A percentile compares a stretch with the other conserved stretches of the same genome.
Conservation (phyloP, 148 eudicot species). For the Cornus suecica region DNA sequence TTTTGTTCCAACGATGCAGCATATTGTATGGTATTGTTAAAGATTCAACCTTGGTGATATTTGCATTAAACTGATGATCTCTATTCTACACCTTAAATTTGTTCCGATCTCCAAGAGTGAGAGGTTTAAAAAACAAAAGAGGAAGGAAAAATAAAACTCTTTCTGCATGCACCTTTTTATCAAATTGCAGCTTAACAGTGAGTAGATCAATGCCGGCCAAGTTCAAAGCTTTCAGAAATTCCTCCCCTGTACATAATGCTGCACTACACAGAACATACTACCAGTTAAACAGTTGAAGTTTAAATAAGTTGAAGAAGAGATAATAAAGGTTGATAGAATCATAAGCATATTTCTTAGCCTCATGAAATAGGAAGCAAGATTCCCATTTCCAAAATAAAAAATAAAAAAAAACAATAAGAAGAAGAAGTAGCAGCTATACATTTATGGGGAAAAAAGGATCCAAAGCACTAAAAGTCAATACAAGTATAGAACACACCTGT, state of each 20-base stretch:
- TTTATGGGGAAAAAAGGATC: neutral
- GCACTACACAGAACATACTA: constrained; percentile 45
- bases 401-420: neutral
- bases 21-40: neutral
- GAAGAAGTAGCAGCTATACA: neutral
- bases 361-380: neutral
- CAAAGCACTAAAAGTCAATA: neutral
- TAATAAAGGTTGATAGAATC: neutral
- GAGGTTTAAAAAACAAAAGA: neutral
- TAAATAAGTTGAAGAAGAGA: neutral
- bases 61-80: neutral
- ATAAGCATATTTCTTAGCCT: neutral
- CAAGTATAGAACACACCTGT: constrained; percentile 50
- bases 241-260: constrained; percentile 64
- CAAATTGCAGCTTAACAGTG: constrained; percentile 63
- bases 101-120: neutral
- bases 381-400: neutral
- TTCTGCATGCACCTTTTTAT: constrained; percentile 48
- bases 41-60: neutral
- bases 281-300: constrained; percentile 14
- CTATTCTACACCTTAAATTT: neutral
- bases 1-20: neutral
- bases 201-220: constrained; percentile 47
- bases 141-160: neutral
- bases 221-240: constrained; percentile 68